These are phyloP conservation scores for Spiromastix sp. DNA, from an alignment of 2,329 filamentous ascomycete species.

Conservation along the genomic window DNA sequence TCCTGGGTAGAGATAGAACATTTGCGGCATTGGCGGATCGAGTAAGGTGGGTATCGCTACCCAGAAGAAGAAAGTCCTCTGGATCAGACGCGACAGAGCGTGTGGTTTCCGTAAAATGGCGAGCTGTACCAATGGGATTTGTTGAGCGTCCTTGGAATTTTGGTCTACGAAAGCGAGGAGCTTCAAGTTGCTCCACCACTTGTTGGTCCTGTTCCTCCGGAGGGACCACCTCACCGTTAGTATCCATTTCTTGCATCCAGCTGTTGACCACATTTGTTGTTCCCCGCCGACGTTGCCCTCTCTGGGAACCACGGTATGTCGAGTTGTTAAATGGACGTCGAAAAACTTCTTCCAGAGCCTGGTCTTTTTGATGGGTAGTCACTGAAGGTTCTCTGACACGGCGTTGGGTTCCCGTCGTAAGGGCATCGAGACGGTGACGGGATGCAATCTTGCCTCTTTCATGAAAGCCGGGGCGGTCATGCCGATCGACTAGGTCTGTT, in stretches of 20 bases:
- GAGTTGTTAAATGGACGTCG: conserved; percentile 56
- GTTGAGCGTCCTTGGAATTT: conserved; percentile 36
- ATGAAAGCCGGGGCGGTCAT: conserved; percentile 41
- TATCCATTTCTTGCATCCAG: conserved; percentile 70
- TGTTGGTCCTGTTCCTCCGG: conserved; percentile 52
- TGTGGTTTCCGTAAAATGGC: conserved; percentile 41
- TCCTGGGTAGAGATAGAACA: conserved; percentile 19
- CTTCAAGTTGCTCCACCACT: conserved; percentile 48
- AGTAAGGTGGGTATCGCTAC: conserved; percentile 21
- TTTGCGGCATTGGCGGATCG: conserved; percentile 26
- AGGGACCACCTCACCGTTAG: conserved; percentile 42
- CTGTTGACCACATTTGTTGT: conserved; percentile 73
- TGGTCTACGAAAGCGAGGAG: conserved; percentile 36
- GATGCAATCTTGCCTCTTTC: conserved; percentile 50
- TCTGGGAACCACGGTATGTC: conserved; percentile 49
- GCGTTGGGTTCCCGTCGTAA: conserved; percentile 53
- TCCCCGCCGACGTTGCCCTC: conserved; percentile 56
- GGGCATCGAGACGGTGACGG: conserved; percentile 49
- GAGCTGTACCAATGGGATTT: conserved; percentile 16
- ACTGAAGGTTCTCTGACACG: conserved; percentile 77
- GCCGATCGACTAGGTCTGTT: conserved; percentile 72
- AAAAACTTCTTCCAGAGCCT: conserved; percentile 85
- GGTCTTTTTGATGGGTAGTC: conserved; percentile 79
- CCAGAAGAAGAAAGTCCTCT: conserved; percentile 32
- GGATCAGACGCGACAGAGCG: conserved; percentile 49